Conservation (phyloP, 2,329 filamentous ascomycete species). For the Chrysoporthe cubensis region DNA sequence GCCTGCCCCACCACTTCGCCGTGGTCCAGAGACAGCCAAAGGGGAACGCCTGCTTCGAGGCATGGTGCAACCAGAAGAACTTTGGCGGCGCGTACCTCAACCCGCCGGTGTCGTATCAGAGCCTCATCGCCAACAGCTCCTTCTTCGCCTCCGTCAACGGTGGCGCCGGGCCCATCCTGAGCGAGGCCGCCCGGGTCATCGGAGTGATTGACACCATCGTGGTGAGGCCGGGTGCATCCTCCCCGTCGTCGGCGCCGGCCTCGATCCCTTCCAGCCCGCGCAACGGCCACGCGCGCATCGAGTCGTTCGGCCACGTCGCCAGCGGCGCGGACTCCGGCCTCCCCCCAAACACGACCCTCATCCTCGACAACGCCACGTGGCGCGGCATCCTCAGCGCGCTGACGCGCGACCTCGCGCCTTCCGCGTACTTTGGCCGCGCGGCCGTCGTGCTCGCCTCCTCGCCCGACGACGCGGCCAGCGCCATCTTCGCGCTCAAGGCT, state of each 20-base stretch:
- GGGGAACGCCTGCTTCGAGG: constrained; percentile 68
- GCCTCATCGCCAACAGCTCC: constrained; percentile 60
- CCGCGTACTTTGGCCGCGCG: constrained; percentile 75
- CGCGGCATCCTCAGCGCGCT: constrained; percentile 82
- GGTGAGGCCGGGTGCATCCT: constrained; percentile 55
- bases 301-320: constrained; percentile 22
- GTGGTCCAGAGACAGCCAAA: constrained; percentile 72
- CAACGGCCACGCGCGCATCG: constrained; percentile 27
- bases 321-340: constrained; percentile 40
- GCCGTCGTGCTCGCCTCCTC: constrained; percentile 76
- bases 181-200: constrained; percentile 76
- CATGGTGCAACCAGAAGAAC: constrained; percentile 71
- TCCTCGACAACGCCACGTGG: constrained; percentile 85
- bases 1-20: constrained; percentile 81
- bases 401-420: constrained; percentile 80
- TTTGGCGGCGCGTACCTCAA: constrained; percentile 85
- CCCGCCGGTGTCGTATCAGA: constrained; percentile 66
- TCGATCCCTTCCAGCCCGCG: constrained; percentile 55
- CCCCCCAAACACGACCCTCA: constrained; percentile 57
- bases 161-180: constrained; percentile 61
- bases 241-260: constrained; percentile 46
- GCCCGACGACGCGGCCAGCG: constrained; percentile 75
- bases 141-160: constrained; percentile 57
- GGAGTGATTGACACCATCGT: constrained; percentile 84
- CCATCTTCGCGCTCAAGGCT: constrained; percentile 77